phyloP scores from a whole-genome alignment of 2,329 filamentous ascomycete genomes.

The Verticillium tricorpus region DNA sequence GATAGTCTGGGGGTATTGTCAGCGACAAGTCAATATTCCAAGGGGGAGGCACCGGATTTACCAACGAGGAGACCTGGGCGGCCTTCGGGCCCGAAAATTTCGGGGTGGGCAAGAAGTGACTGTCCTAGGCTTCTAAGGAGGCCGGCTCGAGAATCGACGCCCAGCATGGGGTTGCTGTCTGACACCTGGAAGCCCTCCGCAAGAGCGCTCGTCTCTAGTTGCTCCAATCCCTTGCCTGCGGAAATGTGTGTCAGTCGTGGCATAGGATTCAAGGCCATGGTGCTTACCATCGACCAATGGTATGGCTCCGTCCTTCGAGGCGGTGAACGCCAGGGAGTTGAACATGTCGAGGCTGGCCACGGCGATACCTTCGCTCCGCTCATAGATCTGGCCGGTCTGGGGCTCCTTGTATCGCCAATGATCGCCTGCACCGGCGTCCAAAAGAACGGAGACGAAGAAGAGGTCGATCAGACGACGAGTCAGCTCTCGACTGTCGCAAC shows the following conservation, averaged over 20 bases:
- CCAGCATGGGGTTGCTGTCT: slow-evolving; percentile 38
- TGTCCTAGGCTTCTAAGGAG: slow-evolving; percentile 36
- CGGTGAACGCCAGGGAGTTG: slow-evolving; percentile 31
- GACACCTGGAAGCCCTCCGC: slow-evolving; percentile 38
- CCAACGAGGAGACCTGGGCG: slow-evolving; percentile 45
- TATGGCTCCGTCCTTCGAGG: slow-evolving; percentile 7
- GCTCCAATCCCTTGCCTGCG: slow-evolving; percentile 26
- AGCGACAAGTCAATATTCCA: slow-evolving; percentile 5
- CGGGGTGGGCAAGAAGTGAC: slow-evolving; percentile 30
- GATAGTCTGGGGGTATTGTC: slow-evolving; percentile 27
- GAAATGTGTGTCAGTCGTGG: neutral
- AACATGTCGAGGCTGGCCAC: slow-evolving; percentile 49
- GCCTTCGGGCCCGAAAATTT: slow-evolving; percentile 35
- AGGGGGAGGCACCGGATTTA: slow-evolving; percentile 14
- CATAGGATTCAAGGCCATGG: neutral
- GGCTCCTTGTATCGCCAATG: slow-evolving; percentile 41
- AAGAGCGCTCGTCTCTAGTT: slow-evolving; percentile 27
- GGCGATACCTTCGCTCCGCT: slow-evolving; percentile 46
- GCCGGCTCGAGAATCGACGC: slow-evolving; percentile 35
- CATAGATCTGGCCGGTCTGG: slow-evolving; percentile 24
- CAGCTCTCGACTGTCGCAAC: slow-evolving; percentile 37
- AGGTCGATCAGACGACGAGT: slow-evolving; percentile 54
- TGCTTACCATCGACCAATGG: slow-evolving; percentile 29
- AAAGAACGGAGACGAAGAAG: slow-evolving; percentile 56
- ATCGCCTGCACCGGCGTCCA: slow-evolving; percentile 52